phyloP scores from a whole-genome alignment of 768 basidiomycete genomes.

The Tylopilus rubrobrunneus region DNA sequence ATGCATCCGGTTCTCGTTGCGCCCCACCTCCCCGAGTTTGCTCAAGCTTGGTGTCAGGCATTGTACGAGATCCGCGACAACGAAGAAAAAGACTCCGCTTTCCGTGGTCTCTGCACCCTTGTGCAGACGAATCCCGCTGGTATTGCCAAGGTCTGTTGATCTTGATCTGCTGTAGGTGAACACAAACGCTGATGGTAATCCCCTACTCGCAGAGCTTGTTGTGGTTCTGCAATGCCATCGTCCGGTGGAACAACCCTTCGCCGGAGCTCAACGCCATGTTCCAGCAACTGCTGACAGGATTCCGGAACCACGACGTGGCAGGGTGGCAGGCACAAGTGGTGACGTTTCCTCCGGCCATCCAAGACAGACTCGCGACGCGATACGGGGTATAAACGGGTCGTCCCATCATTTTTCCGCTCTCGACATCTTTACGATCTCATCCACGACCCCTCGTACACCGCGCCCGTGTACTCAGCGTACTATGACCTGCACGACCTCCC shows the following conservation, averaged over 20 bases:
- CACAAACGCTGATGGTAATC: slow-evolving; percentile 3
- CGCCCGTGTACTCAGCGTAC: slow-evolving; percentile 6
- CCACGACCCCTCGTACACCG: slow-evolving; percentile 4
- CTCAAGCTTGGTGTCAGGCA: slow-evolving; percentile 95
- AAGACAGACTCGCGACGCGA: slow-evolving; percentile 78
- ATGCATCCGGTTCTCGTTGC: slow-evolving; percentile 89
- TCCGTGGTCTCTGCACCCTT: slow-evolving; percentile 94
- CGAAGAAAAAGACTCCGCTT: slow-evolving; percentile 99
- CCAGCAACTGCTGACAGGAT: slow-evolving; percentile 80
- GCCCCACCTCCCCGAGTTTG: slow-evolving; percentile 85
- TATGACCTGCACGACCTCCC: slow-evolving; percentile 10
- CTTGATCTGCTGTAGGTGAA: background rate
- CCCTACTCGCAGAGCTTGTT: slow-evolving; percentile 64
- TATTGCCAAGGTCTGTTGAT: slow-evolving; percentile 72
- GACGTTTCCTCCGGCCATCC: slow-evolving; percentile 83
- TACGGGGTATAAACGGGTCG: slow-evolving; percentile 70
- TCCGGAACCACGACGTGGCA: slow-evolving; percentile 82
- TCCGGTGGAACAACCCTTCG: slow-evolving; percentile 92
- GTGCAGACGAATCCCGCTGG: slow-evolving; percentile 94
- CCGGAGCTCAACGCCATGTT: slow-evolving; percentile 93
- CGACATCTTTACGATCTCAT: slow-evolving; percentile 14
- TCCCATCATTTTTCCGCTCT: background rate
- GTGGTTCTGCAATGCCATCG: slow-evolving; percentile 98
- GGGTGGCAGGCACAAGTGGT: slow-evolving; percentile 84
- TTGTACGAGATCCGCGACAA: slow-evolving; percentile 98